phyloP scores from a whole-genome alignment of 2,329 filamentous ascomycete species.

The Fusarium sp. region DNA sequence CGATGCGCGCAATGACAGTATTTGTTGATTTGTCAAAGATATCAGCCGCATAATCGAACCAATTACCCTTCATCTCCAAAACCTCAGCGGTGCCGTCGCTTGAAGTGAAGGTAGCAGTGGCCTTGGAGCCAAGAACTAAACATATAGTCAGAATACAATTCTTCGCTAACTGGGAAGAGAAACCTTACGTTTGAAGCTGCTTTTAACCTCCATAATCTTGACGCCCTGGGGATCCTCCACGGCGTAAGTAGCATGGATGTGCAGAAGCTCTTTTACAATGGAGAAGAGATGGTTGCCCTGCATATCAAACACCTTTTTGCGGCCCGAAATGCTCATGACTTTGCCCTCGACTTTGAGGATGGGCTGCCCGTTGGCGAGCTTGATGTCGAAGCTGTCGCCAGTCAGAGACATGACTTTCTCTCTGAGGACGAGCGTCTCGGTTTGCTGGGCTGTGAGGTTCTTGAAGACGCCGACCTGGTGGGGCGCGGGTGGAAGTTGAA shows the following conservation, averaged over 20 bases:
- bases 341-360: constrained; percentile 69
- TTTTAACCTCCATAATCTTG: constrained; percentile 67
- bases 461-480: constrained; percentile 56
- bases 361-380: constrained; percentile 63
- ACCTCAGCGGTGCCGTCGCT: constrained; percentile 56
- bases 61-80: constrained; percentile 71
- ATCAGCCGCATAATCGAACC: constrained; percentile 66
- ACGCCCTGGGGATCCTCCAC: constrained; percentile 59
- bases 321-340: constrained; percentile 62
- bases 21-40: constrained; percentile 66
- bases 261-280: constrained; percentile 64
- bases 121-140: constrained; percentile 65
- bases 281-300: constrained; percentile 67
- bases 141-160: background rate
- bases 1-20: constrained; percentile 67
- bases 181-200: constrained; percentile 62
- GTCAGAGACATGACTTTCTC: constrained; percentile 72
- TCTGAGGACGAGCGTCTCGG: constrained; percentile 66
- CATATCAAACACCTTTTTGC: constrained; percentile 68
- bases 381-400: constrained; percentile 74
- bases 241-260: constrained; percentile 64
- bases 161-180: background rate
- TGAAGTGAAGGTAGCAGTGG: constrained; percentile 68
- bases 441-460: constrained; percentile 52
- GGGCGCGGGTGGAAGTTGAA: constrained; percentile 47